A percentile compares a stretch with the other conserved stretches of the same genome.
phyloP scores from a whole-genome alignment of 2,329 filamentous ascomycete genomes.

The Rutstroemia sp. region DNA sequence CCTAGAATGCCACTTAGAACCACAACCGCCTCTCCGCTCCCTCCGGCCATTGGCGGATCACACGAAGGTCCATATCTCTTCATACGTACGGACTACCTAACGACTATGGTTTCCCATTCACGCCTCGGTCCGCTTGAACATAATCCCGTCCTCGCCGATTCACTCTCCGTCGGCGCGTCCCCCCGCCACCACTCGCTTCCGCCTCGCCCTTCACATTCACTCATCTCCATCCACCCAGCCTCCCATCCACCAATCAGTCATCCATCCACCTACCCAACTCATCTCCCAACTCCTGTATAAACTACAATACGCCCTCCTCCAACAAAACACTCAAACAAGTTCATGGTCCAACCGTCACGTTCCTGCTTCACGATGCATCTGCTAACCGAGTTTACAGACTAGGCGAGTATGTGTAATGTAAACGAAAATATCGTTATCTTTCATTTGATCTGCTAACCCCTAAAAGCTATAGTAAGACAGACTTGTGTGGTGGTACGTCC shows the following conservation, averaged over 20 bases:
- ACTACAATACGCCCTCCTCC: neutral
- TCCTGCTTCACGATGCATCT: neutral
- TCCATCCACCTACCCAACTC: neutral
- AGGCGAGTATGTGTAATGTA: neutral
- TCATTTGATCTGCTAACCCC: neutral
- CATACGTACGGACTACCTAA: no score
- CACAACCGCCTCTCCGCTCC: no score
- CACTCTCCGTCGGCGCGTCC: neutral
- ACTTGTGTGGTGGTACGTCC: neutral
- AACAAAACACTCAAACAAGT: neutral
- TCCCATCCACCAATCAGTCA: neutral
- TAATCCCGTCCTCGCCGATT: neutral
- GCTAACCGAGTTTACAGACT: neutral
- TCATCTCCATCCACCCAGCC: neutral
- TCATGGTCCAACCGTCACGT: constrained; percentile 2
- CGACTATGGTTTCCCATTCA: no score
- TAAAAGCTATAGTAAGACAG: constrained; percentile 5
- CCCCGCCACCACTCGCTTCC: neutral
- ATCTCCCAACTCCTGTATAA: neutral
- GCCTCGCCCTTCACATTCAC: neutral
- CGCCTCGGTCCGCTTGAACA: neutral
- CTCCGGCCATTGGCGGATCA: no score
- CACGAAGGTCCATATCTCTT: no score
- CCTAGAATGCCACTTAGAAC: no score
- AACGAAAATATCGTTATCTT: no score